A percentile compares a stretch with the other conserved stretches of the same genome.
These are phyloP conservation scores for Globisporangium parvum DNA, from an alignment of 352 stramenopile species.

Conservation along the genomic window DNA sequence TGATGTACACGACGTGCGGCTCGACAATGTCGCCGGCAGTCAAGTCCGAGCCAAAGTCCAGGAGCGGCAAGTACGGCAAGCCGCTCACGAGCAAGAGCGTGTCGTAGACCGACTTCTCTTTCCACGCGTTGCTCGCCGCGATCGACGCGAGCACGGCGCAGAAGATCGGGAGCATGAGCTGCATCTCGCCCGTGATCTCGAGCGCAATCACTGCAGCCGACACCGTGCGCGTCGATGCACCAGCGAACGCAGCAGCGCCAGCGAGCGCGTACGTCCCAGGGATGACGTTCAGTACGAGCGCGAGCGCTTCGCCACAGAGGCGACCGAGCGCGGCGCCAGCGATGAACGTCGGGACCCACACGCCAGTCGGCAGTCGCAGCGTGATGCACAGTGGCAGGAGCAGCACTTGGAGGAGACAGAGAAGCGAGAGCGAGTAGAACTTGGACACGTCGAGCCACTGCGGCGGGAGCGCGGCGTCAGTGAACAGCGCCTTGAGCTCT, in stretches of 20 bases:
- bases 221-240: constrained; percentile 64
- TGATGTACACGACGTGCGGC: constrained; percentile 60
- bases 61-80: constrained; percentile 78
- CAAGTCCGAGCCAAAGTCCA: constrained; percentile 61
- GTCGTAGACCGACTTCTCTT: constrained; percentile 80
- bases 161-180: constrained; percentile 79
- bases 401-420: constrained; percentile 48
- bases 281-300: constrained; percentile 19
- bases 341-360: constrained; percentile 85
- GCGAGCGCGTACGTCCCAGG: constrained; percentile 76
- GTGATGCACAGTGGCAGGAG: constrained; percentile 80
- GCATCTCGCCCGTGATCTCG: constrained; percentile 81
- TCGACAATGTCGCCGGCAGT: constrained; percentile 68
- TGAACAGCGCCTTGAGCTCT: constrained; percentile 64
- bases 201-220: constrained; percentile 84
- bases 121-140: constrained; percentile 51
- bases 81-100: constrained; percentile 68
- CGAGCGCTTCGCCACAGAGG: constrained; percentile 63
- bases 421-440: constrained; percentile 50
- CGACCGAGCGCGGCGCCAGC: constrained; percentile 73
- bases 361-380: constrained; percentile 70
- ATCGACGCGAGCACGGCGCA: constrained; percentile 64
- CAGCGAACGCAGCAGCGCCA: constrained; percentile 66
- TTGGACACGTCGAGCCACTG: constrained; percentile 53
- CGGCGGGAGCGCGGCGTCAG: constrained; percentile 29